Conservation (phyloP, 495 filamentous ascomycete species). For the Aspergillus ellipticus region DNA sequence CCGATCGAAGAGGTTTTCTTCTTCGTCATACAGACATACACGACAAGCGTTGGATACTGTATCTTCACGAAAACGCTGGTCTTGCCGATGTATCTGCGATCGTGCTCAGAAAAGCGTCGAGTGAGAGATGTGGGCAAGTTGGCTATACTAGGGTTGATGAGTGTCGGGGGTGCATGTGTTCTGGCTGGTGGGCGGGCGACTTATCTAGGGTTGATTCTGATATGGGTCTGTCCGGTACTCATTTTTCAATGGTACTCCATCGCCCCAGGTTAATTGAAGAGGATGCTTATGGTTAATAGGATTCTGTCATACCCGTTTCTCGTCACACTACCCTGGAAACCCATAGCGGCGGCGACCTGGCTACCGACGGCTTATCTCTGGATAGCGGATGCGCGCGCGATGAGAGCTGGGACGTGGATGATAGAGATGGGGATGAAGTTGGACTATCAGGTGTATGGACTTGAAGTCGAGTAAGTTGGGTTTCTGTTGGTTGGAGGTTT, state of each 20-base stretch:
- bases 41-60: slow-evolving; percentile 60
- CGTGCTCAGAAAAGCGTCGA: slow-evolving; percentile 6
- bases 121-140: neutral
- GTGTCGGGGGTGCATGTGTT: neutral
- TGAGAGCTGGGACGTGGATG: slow-evolving; percentile 61
- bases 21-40: slow-evolving; percentile 73
- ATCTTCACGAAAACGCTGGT: slow-evolving; percentile 60
- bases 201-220: slow-evolving; percentile 62
- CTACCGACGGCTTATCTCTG: slow-evolving; percentile 65
- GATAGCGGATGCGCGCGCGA: slow-evolving; percentile 59
- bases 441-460: slow-evolving; percentile 48
- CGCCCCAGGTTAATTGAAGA: neutral
- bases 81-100: slow-evolving; percentile 49
- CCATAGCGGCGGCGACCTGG: slow-evolving; percentile 50
- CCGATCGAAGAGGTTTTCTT: slow-evolving; percentile 69
- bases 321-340: slow-evolving; percentile 47
- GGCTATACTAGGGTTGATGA: neutral
- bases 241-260: slow-evolving; percentile 56
- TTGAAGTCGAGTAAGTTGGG: slow-evolving; percentile 59
- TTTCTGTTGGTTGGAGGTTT: too few species aligned
- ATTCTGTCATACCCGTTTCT: slow-evolving; percentile 34
- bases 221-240: slow-evolving; percentile 63
- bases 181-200: slow-evolving; percentile 40
- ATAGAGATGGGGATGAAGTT: slow-evolving; percentile 62
- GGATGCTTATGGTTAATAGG: neutral